phyloP scores from a whole-genome alignment of 495 filamentous ascomycete species.

The Aspergillus mulundensis region DNA sequence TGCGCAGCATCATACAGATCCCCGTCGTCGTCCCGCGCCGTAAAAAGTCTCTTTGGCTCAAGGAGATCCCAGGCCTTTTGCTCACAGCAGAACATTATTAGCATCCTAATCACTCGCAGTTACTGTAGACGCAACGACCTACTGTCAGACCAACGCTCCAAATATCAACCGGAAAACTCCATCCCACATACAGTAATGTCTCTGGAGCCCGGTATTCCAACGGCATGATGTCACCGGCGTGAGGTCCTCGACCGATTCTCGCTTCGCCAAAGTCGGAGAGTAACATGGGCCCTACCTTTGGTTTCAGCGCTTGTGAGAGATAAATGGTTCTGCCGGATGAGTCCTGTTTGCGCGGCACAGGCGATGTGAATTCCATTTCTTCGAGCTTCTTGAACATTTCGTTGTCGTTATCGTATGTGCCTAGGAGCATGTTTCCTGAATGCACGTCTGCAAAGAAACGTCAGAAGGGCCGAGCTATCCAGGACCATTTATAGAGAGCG shows the following conservation, averaged over 20 bases:
- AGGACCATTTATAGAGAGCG: no score
- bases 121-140: constrained; percentile 18
- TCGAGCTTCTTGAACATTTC: constrained; percentile 14
- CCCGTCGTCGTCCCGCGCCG: constrained; percentile 24
- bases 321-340: constrained; percentile 35
- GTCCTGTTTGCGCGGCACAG: constrained; percentile 28
- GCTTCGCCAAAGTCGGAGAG: constrained; percentile 34
- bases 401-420: constrained; percentile 17
- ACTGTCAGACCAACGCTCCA: constrained; percentile 50
- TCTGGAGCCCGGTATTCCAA: constrained; percentile 40
- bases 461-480: background rate
- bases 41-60: constrained; percentile 39
- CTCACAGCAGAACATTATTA: background rate
- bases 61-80: constrained; percentile 45
- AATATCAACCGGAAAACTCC: constrained; percentile 45
- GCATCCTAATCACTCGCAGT: background rate
- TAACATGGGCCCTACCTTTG: constrained; percentile 20
- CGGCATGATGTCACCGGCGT: constrained; percentile 35
- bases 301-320: constrained; percentile 14
- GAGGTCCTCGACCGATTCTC: constrained; percentile 24
- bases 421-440: constrained; percentile 26
- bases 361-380: constrained; percentile 25
- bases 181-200: constrained; percentile 30
- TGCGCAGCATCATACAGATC: constrained; percentile 38
- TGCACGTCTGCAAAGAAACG: constrained; percentile 31